These are phyloP conservation scores for Secale cereale DNA, from an alignment of 176 grass and related monocot genomes.

Conservation along the genomic window DNA sequence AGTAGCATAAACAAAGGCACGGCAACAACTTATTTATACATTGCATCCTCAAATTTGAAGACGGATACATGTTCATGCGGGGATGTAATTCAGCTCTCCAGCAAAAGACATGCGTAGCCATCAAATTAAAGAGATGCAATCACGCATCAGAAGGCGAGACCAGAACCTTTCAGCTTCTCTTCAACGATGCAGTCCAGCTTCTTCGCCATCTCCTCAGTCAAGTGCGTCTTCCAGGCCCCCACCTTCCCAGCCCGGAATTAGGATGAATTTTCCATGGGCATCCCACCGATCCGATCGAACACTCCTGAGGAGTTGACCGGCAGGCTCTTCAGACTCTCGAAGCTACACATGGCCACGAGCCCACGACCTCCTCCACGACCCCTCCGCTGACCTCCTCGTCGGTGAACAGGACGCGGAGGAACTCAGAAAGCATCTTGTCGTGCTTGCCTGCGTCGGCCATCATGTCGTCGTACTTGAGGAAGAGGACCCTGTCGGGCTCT, in stretches of 20 bases:
- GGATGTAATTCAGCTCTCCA: neutral
- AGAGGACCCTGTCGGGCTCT: neutral
- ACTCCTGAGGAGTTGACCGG: neutral
- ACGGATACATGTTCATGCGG: neutral
- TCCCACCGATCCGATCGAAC: neutral
- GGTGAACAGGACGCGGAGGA: conserved; percentile 1
- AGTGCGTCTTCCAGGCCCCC: neutral
- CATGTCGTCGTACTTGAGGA: conserved; percentile 20
- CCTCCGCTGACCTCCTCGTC: neutral
- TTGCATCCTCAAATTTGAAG: neutral
- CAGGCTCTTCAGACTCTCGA: neutral
- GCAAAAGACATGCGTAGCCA: neutral
- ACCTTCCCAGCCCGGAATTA: conserved; percentile 2
- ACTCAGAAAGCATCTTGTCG: conserved; percentile 13
- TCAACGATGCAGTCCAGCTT: neutral
- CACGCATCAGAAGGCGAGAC: neutral
- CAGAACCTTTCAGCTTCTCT: conserved; percentile 21
- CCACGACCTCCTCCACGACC: neutral
- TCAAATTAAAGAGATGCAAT: neutral
- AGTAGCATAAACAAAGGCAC: too few relatives aligned
- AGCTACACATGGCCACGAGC: conserved; percentile 14
- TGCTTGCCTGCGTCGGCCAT: neutral
- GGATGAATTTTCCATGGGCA: neutral
- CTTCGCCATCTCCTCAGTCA: conserved; percentile 11
- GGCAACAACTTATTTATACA: neutral